Evolutionary conservation across 2,329 filamentous ascomycete species (phyloP).

Genomic region (Orbilia ellipsospora): DNA sequence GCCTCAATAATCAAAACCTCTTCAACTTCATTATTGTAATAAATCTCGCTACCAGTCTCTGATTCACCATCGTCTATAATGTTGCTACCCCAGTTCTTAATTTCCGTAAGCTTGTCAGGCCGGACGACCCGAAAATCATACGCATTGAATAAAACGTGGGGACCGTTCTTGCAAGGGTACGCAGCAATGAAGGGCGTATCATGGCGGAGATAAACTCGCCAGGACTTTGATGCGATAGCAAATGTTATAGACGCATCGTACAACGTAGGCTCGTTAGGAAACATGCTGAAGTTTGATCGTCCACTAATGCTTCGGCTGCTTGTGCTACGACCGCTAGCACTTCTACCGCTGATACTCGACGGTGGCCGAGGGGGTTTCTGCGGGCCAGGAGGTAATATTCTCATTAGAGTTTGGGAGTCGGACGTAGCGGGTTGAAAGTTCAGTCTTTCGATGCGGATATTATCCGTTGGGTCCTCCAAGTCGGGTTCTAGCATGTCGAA

Average conservation of each 20-base stretch:
- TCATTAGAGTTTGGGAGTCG: slow-evolving; percentile 45
- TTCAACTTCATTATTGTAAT: slow-evolving; percentile 69
- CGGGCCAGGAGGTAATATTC: slow-evolving; percentile 45
- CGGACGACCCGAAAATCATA: slow-evolving; percentile 72
- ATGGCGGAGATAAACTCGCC: slow-evolving; percentile 72
- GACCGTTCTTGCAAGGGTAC: slow-evolving; percentile 73
- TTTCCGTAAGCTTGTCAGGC: slow-evolving; percentile 73
- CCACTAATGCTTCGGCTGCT: slow-evolving; percentile 53
- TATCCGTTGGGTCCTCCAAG: slow-evolving; percentile 70
- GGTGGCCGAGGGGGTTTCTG: slow-evolving; percentile 35
- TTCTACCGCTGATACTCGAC: slow-evolving; percentile 48
- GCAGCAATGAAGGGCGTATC: slow-evolving; percentile 75
- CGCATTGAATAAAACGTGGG: slow-evolving; percentile 78
- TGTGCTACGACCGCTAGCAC: slow-evolving; percentile 43
- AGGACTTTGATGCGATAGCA: slow-evolving; percentile 70
- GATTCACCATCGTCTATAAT: slow-evolving; percentile 55
- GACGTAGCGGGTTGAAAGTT: slow-evolving; percentile 64
- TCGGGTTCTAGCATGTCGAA: slow-evolving; percentile 73
- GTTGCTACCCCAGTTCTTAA: slow-evolving; percentile 72
- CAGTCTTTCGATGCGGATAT: slow-evolving; percentile 76
- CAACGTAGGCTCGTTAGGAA: slow-evolving; percentile 57
- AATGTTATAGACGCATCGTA: slow-evolving; percentile 74
- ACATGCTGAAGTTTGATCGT: slow-evolving; percentile 41
- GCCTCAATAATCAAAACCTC: slow-evolving; percentile 78
- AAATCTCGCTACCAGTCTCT: slow-evolving; percentile 51